These are phyloP conservation scores for Rutstroemia sp. DNA, from an alignment of 2,329 filamentous ascomycete species.

Conservation along the genomic window DNA sequence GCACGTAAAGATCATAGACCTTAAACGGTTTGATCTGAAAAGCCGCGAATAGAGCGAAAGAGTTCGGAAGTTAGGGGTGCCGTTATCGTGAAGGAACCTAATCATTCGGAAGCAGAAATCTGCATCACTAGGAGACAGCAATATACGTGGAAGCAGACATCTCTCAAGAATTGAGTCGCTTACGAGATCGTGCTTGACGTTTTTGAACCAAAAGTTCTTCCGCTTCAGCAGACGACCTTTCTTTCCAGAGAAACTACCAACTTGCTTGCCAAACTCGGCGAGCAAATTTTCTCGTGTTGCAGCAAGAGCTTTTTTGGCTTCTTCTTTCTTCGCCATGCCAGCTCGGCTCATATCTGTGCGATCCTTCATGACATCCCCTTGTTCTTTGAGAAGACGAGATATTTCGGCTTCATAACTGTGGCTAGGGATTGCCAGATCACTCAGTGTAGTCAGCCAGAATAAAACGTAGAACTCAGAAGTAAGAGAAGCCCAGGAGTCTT, in stretches of 20 bases:
- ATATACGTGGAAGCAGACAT: conserved; percentile 81
- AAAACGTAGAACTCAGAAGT: conserved; percentile 77
- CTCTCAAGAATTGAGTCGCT: conserved; percentile 78
- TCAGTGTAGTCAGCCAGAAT: conserved; percentile 85
- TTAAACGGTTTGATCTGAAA: conserved; percentile 75
- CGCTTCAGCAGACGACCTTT: conserved; percentile 65
- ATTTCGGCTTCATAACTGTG: conserved; percentile 73
- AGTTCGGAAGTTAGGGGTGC: conserved; percentile 79
- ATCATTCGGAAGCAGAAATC: conserved; percentile 84
- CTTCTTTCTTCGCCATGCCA: conserved; percentile 59
- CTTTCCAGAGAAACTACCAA: conserved; percentile 59
- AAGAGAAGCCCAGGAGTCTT: conserved; percentile 60
- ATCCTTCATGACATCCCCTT: conserved; percentile 60
- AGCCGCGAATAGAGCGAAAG: conserved; percentile 77
- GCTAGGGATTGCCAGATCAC: conserved; percentile 71
- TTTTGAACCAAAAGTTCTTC: conserved; percentile 71
- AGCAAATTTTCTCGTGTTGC: conserved; percentile 62
- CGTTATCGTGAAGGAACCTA: conserved; percentile 77
- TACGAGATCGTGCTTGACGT: conserved; percentile 55
- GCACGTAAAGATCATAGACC: conserved; percentile 78
- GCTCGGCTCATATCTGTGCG: conserved; percentile 64
- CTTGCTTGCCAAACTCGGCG: conserved; percentile 66
- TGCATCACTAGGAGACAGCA: conserved; percentile 78
- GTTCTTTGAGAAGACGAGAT: conserved; percentile 58
- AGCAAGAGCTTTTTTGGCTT: conserved; percentile 60